phyloP scores from a whole-genome alignment of 1,284 basidiomycete species.

The Papiliotrema nemorosa region DNA sequence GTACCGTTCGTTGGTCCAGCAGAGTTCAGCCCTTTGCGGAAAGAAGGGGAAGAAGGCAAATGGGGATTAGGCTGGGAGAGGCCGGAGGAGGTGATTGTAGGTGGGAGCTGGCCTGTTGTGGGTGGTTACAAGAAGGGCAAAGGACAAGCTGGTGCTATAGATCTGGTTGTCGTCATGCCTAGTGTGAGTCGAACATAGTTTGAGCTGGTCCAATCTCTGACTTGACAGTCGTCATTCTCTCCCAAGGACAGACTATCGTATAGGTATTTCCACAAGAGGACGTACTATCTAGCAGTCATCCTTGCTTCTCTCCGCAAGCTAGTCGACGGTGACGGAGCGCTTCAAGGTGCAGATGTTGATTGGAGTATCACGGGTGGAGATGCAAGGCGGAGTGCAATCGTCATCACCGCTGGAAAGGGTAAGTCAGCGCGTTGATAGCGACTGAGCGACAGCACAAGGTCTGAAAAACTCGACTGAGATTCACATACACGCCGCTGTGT shows the following conservation, averaged over 20 bases:
- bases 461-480: conserved; percentile 67
- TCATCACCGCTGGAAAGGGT: conserved; percentile 22
- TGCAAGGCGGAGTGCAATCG: conserved; percentile 40
- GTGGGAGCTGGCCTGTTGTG: conserved; percentile 59
- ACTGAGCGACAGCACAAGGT: conserved; percentile 51
- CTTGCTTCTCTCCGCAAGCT: conserved; percentile 58
- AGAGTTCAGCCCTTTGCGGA: conserved; percentile 62
- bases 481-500: conserved; percentile 68
- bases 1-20: conserved; percentile 57
- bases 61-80: conserved; percentile 69
- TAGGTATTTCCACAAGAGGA: conserved; percentile 88
- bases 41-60: conserved; percentile 58
- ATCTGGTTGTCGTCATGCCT: conserved; percentile 84
- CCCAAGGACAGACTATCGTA: conserved; percentile 91
- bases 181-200: conserved; percentile 55
- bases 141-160: conserved; percentile 63
- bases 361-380: conserved; percentile 61
- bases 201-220: conserved; percentile 7
- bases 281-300: conserved; percentile 82
- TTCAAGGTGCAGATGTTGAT: conserved; percentile 62
- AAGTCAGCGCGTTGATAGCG: neutral
- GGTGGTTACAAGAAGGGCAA: conserved; percentile 53
- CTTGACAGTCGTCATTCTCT: conserved; percentile 63
- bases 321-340: conserved; percentile 57
- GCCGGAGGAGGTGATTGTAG: conserved; percentile 50